Conservation (phyloP, 176 grass and related monocot genomes). For the Aegilops tauschii region DNA sequence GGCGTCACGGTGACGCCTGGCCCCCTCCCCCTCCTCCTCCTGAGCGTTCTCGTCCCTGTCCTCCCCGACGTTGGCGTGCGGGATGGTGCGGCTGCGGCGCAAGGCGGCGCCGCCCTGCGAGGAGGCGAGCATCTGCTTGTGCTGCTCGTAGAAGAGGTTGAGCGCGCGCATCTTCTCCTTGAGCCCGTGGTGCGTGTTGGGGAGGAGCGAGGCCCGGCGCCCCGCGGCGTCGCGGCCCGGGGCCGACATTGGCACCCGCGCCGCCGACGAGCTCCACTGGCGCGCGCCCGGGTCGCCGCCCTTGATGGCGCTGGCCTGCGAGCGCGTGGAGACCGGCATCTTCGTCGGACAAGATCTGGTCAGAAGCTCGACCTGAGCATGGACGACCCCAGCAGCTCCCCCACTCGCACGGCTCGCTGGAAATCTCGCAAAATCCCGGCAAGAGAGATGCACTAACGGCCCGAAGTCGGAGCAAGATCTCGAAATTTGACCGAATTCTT, state of each 20-base stretch:
- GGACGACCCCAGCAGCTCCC: slow-evolving; percentile 15
- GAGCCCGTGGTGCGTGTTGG: slow-evolving; percentile 65
- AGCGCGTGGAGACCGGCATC: slow-evolving; percentile 82
- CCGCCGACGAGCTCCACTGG: slow-evolving; percentile 15
- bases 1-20: neutral
- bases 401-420: neutral
- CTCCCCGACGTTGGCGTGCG: slow-evolving; percentile 13
- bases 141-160: slow-evolving; percentile 75
- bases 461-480: neutral
- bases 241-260: slow-evolving; percentile 6
- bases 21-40: neutral
- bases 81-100: slow-evolving; percentile 29
- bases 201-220: neutral
- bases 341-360: slow-evolving; percentile 19
- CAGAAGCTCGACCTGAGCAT: slow-evolving; percentile 29
- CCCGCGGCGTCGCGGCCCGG: neutral
- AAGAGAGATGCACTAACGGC: neutral
- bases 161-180: slow-evolving; percentile 77
- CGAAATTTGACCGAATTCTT: neutral
- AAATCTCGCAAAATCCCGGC: neutral
- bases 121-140: slow-evolving; percentile 52
- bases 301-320: slow-evolving; percentile 33
- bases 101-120: slow-evolving; percentile 17
- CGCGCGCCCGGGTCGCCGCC: slow-evolving; percentile 8
- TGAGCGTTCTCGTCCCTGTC: slow-evolving; percentile 28